phyloP scores from a whole-genome alignment of 345 rosid species.

The Theobroma cacao region DNA sequence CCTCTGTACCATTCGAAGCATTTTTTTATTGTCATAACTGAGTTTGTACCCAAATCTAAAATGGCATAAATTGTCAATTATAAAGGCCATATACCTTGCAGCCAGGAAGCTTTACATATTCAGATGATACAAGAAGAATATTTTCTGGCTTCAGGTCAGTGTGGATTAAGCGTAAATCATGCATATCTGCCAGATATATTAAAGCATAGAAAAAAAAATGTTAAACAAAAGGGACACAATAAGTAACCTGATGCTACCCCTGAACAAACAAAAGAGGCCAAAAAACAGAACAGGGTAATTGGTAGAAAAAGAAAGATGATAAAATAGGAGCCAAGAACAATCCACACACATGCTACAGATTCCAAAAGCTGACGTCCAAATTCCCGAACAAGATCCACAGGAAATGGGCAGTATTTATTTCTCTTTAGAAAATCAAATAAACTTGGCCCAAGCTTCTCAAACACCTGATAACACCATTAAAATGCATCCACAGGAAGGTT shows the following conservation, averaged over 20 bases:
- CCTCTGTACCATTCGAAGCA: slow-evolving; percentile 46
- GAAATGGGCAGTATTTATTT: slow-evolving; percentile 89
- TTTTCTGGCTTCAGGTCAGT: slow-evolving; percentile 93
- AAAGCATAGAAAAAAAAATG: slow-evolving; percentile 8
- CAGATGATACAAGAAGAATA: slow-evolving; percentile 77
- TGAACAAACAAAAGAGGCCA: slow-evolving; percentile 17
- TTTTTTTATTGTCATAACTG: slow-evolving; percentile 10
- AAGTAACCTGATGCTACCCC: slow-evolving; percentile 11
- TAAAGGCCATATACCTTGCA: slow-evolving; percentile 51
- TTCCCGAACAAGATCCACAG: slow-evolving; percentile 90
- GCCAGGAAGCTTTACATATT: slow-evolving; percentile 62
- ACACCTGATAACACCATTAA: slow-evolving; percentile 82
- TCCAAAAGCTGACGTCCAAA: slow-evolving; percentile 95
- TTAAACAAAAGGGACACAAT: slow-evolving; percentile 13
- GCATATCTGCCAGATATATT: slow-evolving; percentile 65
- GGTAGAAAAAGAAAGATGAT: slow-evolving; percentile 14
- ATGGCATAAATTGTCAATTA: slow-evolving; percentile 14
- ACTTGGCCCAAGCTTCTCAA: slow-evolving; percentile 98
- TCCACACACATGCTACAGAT: slow-evolving; percentile 92
- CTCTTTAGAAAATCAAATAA: slow-evolving; percentile 91
- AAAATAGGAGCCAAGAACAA: slow-evolving; percentile 35
- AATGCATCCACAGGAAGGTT: slow-evolving; percentile 60
- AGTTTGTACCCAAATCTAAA: slow-evolving; percentile 30
- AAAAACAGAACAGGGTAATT: slow-evolving; percentile 20
- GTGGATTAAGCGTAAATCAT: slow-evolving; percentile 72